A percentile compares a stretch with the other conserved stretches of the same genome.
These are phyloP conservation scores for Ogataea paradorogensis DNA, from an alignment of 805 yeast genomes.

Conservation along the genomic window DNA sequence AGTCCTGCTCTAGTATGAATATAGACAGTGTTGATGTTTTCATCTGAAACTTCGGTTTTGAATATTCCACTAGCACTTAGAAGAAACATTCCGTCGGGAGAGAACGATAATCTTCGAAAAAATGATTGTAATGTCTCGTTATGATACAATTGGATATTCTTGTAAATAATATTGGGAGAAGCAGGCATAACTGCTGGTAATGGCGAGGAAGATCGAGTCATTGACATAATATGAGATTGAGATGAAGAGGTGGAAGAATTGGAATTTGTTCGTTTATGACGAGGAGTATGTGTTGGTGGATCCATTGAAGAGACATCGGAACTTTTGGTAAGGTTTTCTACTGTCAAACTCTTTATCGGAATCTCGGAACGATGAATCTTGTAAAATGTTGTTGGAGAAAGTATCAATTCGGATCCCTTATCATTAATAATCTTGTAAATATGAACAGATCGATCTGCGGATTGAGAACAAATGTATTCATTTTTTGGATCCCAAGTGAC, in stretches of 20 bases:
- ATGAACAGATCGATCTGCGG: slow-evolving; percentile 82
- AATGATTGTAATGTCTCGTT: slow-evolving; percentile 88
- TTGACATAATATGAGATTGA: slow-evolving; percentile 28
- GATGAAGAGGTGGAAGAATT: slow-evolving; percentile 37
- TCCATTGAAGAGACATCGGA: slow-evolving; percentile 24
- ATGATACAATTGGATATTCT: slow-evolving; percentile 58
- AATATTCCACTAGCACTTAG: slow-evolving; percentile 75
- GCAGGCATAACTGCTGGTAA: slow-evolving; percentile 48
- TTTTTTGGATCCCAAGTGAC: slow-evolving; percentile 92
- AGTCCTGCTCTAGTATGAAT: slow-evolving; percentile 73
- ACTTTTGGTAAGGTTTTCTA: slow-evolving; percentile 22
- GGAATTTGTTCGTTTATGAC: slow-evolving; percentile 42
- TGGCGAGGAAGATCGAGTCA: slow-evolving; percentile 29
- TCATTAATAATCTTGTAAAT: slow-evolving; percentile 50
- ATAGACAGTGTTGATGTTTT: slow-evolving; percentile 62
- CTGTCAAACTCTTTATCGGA: slow-evolving; percentile 36
- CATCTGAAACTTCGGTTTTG: slow-evolving; percentile 30
- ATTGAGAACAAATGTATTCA: slow-evolving; percentile 76
- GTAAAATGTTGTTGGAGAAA: slow-evolving; percentile 42
- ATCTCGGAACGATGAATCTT: slow-evolving; percentile 58
- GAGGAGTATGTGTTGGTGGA: slow-evolving; percentile 32
- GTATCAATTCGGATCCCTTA: slow-evolving; percentile 25
- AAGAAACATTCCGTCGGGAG: slow-evolving; percentile 85
- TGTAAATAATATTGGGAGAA: slow-evolving; percentile 28
- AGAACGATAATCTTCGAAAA: slow-evolving; percentile 79